Base-by-base conservation (phyloP, 768 basidiomycete species). In the Auriscalpium vulgare region DNA sequence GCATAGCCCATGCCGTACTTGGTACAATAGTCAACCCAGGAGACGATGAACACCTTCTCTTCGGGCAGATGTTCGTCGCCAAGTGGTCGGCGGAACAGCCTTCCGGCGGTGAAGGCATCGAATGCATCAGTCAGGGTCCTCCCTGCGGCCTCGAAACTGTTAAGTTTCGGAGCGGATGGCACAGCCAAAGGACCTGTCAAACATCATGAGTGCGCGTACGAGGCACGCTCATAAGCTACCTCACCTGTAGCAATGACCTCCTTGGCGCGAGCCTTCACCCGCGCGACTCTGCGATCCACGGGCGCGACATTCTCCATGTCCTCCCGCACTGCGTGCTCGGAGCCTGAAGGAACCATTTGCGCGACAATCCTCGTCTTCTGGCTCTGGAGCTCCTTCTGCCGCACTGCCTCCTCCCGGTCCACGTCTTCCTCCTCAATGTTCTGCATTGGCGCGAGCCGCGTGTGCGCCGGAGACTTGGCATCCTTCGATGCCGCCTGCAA, bases 1-100 rank as follows among this genome's bases (percentile, higher is more conserved):
- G 93, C 92, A 69, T 97, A 98, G 1, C 95, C 97, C 91, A 97
- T 98, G n/a, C 95, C 97, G 71, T 97, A 99, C 76, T 97, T 97
- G 71, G 93, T 91, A 69, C 92, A 95, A 67, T 98, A 98, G 69
- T 98, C 97, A 45, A 98, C 88, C 97, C 97, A 98, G 16, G 90
- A 91, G 3, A 89, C 91, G 60, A 99, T 93, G 72, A 97, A 98
- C 47, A 95, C 87, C 52, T 79, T 79, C 56, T 91, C 88, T 16
- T 83, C 78, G 0, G 77, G 78, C 2, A 91, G 62, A 40, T 69
- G 63, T 1, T 65, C 69, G 34, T 83, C 83, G 46, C 76, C 74
- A 48, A 80, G 73, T 3, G 85, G 83, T 59, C 88, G 80, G 9
- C 80, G 75, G 73, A 88, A 91, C 16, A 87, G 64, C 54, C 75